Evolutionary conservation across 176 grass and related monocot genomes (phyloP), one percentile per base, ranked within the genome.

Genomic region (maize (Zea mays)): DNA sequence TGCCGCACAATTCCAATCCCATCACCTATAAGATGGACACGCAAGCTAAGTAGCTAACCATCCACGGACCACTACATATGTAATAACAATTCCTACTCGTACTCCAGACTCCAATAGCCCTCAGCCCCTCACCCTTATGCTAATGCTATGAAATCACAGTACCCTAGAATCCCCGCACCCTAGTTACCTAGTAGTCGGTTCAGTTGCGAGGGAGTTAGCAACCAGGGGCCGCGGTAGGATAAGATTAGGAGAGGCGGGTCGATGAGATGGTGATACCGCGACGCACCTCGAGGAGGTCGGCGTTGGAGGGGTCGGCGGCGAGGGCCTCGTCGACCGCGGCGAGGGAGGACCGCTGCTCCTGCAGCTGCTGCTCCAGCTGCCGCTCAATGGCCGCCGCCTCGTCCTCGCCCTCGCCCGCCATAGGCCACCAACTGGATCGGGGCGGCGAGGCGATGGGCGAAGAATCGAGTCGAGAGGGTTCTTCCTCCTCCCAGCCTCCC

Each of bases 271-370:
- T 34, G 4, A 34, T 8, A 65, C 21, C 0, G 16, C 45, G 14
- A 21, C 75, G 37, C 39, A 98, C 91, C 85, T 84, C 85, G 15
- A 92, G 85, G 70, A 98, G 89, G 40, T 92, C 95, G 10, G 83
- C 51, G 73, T 98, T 92, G 64, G 75, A 84, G 50, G 89, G 89
- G 52, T 98, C 95, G 62, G 83, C 73, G 11, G 82, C 83, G 62
- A 98, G 95, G 54, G 95, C 95, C 85, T 98, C 89, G 69, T 98
- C 86, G 58, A 98, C 84, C 55, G 87, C 91, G 4, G 76, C 78
- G 4, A 98, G 87, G 41, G 95, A 98, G 78, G 92, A 81, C 81
- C 81, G 90, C 77, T 98, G 95, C 77, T 98, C 95, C 76, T 82
- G 76, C 15, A 97, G 67, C 58, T 97, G 91, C 72, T 90, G 79